phyloP scores from a whole-genome alignment of 2,329 filamentous ascomycete genomes.

The Neofusicoccum cordaticola region DNA sequence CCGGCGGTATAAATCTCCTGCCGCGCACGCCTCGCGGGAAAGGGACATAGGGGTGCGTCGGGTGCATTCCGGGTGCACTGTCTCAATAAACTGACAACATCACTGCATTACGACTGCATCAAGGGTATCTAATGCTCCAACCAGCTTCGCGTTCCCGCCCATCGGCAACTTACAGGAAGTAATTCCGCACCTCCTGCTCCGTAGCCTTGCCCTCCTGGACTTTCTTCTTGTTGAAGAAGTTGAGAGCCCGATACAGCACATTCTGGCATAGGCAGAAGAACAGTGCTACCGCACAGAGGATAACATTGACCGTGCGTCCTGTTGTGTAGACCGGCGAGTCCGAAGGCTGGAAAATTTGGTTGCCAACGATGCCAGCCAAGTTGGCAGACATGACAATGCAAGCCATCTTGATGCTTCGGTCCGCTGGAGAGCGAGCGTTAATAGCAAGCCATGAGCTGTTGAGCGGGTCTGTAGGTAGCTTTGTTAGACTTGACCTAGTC shows the following conservation, averaged over 20 bases:
- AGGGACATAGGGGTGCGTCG: neutral
- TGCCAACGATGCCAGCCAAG: constrained; percentile 21
- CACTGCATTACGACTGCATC: neutral
- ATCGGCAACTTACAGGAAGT: neutral
- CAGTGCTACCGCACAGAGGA: constrained; percentile 14
- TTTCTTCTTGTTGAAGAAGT: constrained; percentile 3
- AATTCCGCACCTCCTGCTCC: neutral
- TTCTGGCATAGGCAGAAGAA: constrained; percentile 18
- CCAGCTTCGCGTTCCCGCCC: neutral
- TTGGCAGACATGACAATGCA: constrained; percentile 24
- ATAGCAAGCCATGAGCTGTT: constrained; percentile 23
- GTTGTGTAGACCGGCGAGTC: constrained; percentile 19
- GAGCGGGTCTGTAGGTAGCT: constrained; percentile 5
- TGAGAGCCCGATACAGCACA: constrained; percentile 20
- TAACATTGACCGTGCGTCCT: constrained; percentile 20
- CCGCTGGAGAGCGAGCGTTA: constrained; percentile 20
- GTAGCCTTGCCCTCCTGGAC: neutral
- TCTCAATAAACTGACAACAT: neutral
- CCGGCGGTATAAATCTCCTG: neutral
- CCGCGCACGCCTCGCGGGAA: neutral
- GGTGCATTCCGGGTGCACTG: too few species aligned
- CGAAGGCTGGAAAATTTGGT: constrained; percentile 21
- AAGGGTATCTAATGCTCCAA: neutral
- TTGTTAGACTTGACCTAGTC: neutral
- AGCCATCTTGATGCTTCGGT: constrained; percentile 22